Base-by-base conservation (phyloP, 129 eudicot species). In the Ambrosia trifida region DNA sequence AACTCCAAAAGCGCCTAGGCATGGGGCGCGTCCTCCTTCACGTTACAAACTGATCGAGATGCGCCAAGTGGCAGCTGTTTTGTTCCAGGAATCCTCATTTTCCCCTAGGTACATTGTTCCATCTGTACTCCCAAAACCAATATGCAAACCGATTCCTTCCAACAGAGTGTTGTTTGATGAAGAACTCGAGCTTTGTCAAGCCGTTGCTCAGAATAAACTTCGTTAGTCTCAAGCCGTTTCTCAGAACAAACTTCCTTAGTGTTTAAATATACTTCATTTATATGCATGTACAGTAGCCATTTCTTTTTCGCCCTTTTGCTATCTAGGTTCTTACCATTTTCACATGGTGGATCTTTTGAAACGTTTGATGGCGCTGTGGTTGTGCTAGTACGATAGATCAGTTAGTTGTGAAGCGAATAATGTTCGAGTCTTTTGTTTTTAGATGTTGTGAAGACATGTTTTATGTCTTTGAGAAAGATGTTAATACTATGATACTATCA, bases 1-100 rank as follows among this genome's bases (percentile, higher is more conserved):
- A 59, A 89, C 98, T n/a, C 98, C 98, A 0, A 89, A 89, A 79
- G 96, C 98, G 70, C 96, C 98, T 19, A 92, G 59, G 83, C 98
- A 92, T 59, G 98, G 96, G 1, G 88, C 96, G 20, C 94, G 98
- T 3, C 94, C 96, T 40, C 94, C 96, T 5, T 83, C 96, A 14
- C 91, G 96, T 30, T 45, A 86, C 24, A 92, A 89, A 73, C 68
- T 68, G 56, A 66, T 82, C 11, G 98, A 89, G 78, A 89, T 87
- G 89, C 75, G 87, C 19, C 98, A 92, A 49, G 79, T 89, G 66
- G 91, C 96, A 5, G 96, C 98, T 46, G 96, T 87, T 77, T 84
- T 92, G 31, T 92, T 92, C 68, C 96, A 85, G 73, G 96, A 92
- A 60, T 75, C 96, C 0, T 61, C 91, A 12, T 81, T 78, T 52